Conservation (phyloP, 495 filamentous ascomycete genomes). For the Parathielavia hyrcaniae region DNA sequence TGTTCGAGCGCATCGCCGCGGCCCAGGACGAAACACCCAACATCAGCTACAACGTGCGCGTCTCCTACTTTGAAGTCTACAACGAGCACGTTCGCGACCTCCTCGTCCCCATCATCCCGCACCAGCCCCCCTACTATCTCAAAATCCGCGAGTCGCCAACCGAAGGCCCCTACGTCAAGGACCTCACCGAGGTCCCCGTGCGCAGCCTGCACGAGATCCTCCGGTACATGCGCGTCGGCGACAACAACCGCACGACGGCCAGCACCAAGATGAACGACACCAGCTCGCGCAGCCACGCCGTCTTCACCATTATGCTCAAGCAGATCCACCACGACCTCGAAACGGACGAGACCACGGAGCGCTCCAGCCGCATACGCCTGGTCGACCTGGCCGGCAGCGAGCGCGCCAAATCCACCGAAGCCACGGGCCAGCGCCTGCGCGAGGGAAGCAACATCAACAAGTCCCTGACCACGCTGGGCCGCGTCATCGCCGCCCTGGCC, state of each 20-base stretch:
- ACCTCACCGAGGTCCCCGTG: constrained; percentile 86
- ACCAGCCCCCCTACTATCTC: constrained; percentile 79
- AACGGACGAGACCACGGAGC: constrained; percentile 92
- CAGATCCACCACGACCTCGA: constrained; percentile 89
- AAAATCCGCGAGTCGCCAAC: constrained; percentile 94
- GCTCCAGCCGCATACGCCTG: constrained; percentile 84
- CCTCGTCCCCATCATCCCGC: constrained; percentile 63
- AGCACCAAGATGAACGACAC: constrained; percentile 99
- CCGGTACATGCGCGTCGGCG: constrained; percentile 83
- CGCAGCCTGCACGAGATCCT: constrained; percentile 76
- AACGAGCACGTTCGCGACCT: constrained; percentile 98
- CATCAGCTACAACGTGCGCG: constrained; percentile 91
- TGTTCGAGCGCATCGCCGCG: constrained; percentile 89
- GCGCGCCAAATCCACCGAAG: constrained; percentile 90
- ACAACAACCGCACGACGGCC: constrained; percentile 81
- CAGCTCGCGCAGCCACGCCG: constrained; percentile 85
- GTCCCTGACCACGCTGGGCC: constrained; percentile 88
- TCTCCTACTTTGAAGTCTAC: constrained; percentile 98
- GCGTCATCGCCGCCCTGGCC: constrained; percentile 94
- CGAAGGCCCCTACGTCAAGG: constrained; percentile 97
- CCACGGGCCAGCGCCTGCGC: constrained; percentile 79
- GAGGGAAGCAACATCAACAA: constrained; percentile 99
- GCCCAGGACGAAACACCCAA: constrained; percentile 68
- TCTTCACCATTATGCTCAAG: constrained; percentile 96
- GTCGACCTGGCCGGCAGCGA: constrained; percentile 96